A percentile compares a stretch with the other conserved stretches of the same genome.
These are phyloP conservation scores for Fraxinus platypoda DNA, from an alignment of 305 asterid genomes.

Conservation along the genomic window DNA sequence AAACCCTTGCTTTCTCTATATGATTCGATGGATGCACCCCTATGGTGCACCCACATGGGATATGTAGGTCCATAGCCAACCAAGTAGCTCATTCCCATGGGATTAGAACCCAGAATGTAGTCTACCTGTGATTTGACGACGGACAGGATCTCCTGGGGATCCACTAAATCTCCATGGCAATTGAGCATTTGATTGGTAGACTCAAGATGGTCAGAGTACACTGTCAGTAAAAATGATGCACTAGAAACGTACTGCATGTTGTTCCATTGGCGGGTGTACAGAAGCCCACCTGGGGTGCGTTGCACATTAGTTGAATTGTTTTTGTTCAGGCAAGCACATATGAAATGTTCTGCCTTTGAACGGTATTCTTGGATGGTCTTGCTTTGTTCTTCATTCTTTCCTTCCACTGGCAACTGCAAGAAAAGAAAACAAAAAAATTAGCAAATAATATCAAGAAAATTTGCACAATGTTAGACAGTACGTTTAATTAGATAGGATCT, in stretches of 20 bases:
- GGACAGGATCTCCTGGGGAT: constrained; percentile 44
- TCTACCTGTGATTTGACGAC: constrained; percentile 68
- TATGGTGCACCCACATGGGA: constrained; percentile 72
- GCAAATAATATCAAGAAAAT: not conserved
- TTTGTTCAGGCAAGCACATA: constrained; percentile 58
- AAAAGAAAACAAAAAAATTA: not conserved
- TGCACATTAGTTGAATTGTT: constrained; percentile 52
- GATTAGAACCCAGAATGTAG: constrained; percentile 75
- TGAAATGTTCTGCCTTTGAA: constrained; percentile 53
- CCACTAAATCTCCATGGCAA: constrained; percentile 43
- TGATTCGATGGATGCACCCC: constrained; percentile 70
- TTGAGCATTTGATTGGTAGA: constrained; percentile 42
- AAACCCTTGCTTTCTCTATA: constrained; percentile 51
- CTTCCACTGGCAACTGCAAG: constrained; percentile 53
- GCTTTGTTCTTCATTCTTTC: constrained; percentile 23
- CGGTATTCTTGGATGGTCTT: constrained; percentile 44
- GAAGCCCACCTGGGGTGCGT: constrained; percentile 72
- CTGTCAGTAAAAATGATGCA: constrained; percentile 50
- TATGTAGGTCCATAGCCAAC: constrained; percentile 64
- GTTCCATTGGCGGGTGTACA: constrained; percentile 82
- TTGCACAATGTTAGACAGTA: not conserved
- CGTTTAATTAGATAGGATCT: not conserved
- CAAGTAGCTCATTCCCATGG: constrained; percentile 70
- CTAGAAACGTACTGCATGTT: constrained; percentile 85
- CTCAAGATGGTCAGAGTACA: constrained; percentile 59